Evolutionary conservation across 2,329 filamentous ascomycete genomes (phyloP), one percentile per base, ranked within the genome.

Genomic region (Dichotomopilus funicola): DNA sequence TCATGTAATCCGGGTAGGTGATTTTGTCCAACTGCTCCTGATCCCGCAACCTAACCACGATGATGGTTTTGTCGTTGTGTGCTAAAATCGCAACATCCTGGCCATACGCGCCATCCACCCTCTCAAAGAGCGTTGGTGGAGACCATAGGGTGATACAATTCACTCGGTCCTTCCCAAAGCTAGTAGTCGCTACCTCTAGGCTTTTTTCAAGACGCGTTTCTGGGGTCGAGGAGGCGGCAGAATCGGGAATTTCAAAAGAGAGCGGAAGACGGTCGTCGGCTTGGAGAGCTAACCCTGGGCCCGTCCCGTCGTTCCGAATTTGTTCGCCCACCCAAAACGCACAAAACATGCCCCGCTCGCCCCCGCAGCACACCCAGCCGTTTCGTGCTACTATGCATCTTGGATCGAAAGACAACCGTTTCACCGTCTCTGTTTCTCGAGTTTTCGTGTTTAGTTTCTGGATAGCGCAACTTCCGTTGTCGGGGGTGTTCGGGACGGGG

Each of bases 1-100:
- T 99, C 74, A 97, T 92, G 61, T 85, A 88, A 67, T 92, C 88
- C 5, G 88, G 86, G 61, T 95, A 86, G 4, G 81, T 78, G 52
- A 96, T 74, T 44, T 85, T 79, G 53, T 88, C 83, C 27, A 95
- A 72, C 38, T 87, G 77, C 57, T 87, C 77, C 11, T 71, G 69
- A 51, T 86, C 81, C 34, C 81, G 76, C 19, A 97, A 75, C 49
- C 86, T 87, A 67, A 95, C 89, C n/a, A 96, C 74, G 34, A 87
- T 86, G 55, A 97, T 88, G 1, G 88, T 90, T 68, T 85, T 87
- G 73, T 97, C 94, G 68, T 99, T 99, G 73, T 96, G 96, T 46
- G 88, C 83, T 65, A 96, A 74, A 46, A 89, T 79, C 51, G 85
- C 88, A n/a, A 91, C 77, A 1, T 78, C 74, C 13, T 73, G 70